Evolutionary conservation across 1,284 basidiomycete species (phyloP).

Genomic region (Cryptococcus hybrid): DNA sequence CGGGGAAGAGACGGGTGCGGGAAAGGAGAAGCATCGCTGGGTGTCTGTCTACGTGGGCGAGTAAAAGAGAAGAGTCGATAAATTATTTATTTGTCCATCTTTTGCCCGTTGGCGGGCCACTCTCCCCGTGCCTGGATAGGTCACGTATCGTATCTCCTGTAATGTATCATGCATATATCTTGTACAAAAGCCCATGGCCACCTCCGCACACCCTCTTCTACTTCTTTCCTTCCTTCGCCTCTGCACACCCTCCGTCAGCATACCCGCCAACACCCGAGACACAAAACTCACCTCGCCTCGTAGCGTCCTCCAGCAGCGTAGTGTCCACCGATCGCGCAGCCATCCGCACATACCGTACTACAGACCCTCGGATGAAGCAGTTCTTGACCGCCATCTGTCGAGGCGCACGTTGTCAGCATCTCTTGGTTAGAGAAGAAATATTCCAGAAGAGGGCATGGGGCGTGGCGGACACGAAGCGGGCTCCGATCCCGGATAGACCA

Average conservation of each 20-base stretch:
- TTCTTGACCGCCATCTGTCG: slow-evolving; percentile 95
- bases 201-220: slow-evolving; percentile 4
- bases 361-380: slow-evolving; percentile 97
- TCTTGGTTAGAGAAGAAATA: too few species aligned
- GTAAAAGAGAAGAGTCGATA: background rate
- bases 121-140: too few species aligned
- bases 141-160: slow-evolving; percentile 2
- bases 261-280: background rate
- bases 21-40: background rate
- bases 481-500: background rate
- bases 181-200: slow-evolving; percentile 4
- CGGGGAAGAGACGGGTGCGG: background rate
- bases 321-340: slow-evolving; percentile 93
- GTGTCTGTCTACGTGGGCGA: too few species aligned
- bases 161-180: slow-evolving; percentile 13
- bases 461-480: background rate
- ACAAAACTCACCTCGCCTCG: slow-evolving; percentile 72
- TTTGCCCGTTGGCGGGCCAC: too few species aligned
- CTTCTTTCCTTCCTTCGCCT: slow-evolving; percentile 42
- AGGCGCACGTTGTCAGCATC: too few species aligned
- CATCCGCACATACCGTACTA: slow-evolving; percentile 95
- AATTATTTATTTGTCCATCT: too few species aligned
- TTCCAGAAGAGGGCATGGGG: too few species aligned
- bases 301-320: slow-evolving; percentile 94
- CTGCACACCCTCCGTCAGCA: slow-evolving; percentile 17